Evolutionary conservation across 2,329 filamentous ascomycete species (phyloP), one percentile per base, ranked within the genome.

Genomic region (Ceratocystis eucalypticola): DNA sequence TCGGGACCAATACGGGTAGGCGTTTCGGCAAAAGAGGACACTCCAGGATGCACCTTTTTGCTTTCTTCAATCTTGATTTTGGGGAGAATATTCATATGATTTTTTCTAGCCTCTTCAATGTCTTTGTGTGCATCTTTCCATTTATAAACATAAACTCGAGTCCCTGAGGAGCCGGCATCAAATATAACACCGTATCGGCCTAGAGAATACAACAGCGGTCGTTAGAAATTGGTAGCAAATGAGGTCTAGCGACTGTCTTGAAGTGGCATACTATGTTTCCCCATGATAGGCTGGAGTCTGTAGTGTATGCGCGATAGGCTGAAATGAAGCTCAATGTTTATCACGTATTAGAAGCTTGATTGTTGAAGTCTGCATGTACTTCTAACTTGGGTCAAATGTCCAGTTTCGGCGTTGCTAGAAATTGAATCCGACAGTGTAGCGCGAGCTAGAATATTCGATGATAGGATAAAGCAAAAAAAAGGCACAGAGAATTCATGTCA

Each of bases 121-220:
- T 70, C 64, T 69, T 85, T 80, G 72, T 84, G 79, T 70, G 86
- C 86, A 73, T 95, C 88, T 73, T 92, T 84, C 94, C 94, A 99
- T 76, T 87, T 85, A 78, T 99, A 99, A 67, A 99, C 85, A 76
- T 99, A 91, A 69, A 96, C 82, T 74, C 94, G 88, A 72, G 93
- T 97, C 74, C 94, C 93, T 76, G 94, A 97, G 76, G 94, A 97
- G 71, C 94, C 94, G 75, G 94, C 94, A 82, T 99, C 94, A 73
- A 99, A 84, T 74, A 99, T 92, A 72, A 97, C 89, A 74, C 92
- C 94, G 81, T 95, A 96, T 78, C 84, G 82, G 73, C 80, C 82
- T 85, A 69, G 46, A 30, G 45, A 64, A 25, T 33, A 6, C 45
- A 33, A 15, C 12, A 5, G 37, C 15, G 20, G 22, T 45, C 17